These are phyloP conservation scores for Fusarium papillatum DNA, from an alignment of 2,329 filamentous ascomycete genomes.

Conservation along the genomic window DNA sequence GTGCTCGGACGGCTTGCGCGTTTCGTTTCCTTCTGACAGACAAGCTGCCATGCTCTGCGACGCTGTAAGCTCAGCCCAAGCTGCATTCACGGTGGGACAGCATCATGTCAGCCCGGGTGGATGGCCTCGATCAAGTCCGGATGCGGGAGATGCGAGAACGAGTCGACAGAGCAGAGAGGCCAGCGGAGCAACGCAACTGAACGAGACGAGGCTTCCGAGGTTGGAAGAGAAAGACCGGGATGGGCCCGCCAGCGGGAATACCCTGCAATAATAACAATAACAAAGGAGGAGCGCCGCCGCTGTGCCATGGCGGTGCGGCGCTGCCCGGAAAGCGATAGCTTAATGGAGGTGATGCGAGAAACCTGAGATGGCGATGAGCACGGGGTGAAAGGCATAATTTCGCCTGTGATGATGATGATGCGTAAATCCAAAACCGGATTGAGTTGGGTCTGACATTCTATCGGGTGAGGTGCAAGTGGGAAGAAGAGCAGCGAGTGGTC, in stretches of 20 bases:
- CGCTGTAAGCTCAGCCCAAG: slow-evolving; percentile 29
- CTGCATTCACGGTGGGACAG: slow-evolving; percentile 26
- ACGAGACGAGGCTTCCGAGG: slow-evolving; percentile 24
- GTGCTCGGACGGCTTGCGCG: slow-evolving; percentile 38
- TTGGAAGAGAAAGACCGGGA: slow-evolving; percentile 29
- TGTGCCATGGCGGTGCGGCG: background rate
- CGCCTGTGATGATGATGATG: slow-evolving; percentile 18
- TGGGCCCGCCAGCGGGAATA: slow-evolving; percentile 11
- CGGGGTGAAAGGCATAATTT: slow-evolving; percentile 20
- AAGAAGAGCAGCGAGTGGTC: slow-evolving; percentile 3
- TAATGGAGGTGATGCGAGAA: background rate
- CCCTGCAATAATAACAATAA: slow-evolving; percentile 22
- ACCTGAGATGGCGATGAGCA: slow-evolving; percentile 31
- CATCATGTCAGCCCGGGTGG: slow-evolving; percentile 29
- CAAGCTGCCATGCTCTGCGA: slow-evolving; percentile 14
- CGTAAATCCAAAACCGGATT: slow-evolving; percentile 34
- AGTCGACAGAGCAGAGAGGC: slow-evolving; percentile 5
- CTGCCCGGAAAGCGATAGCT: background rate
- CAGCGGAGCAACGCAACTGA: background rate
- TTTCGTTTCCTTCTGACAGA: slow-evolving; percentile 17
- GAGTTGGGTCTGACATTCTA: slow-evolving; percentile 29
- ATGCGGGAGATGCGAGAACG: slow-evolving; percentile 17
- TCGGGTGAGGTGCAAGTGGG: slow-evolving; percentile 20
- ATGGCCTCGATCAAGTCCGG: slow-evolving; percentile 14
- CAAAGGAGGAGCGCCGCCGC: background rate